phyloP scores from a whole-genome alignment of 2,329 filamentous ascomycete species.

The Scytalidium lignicola region DNA sequence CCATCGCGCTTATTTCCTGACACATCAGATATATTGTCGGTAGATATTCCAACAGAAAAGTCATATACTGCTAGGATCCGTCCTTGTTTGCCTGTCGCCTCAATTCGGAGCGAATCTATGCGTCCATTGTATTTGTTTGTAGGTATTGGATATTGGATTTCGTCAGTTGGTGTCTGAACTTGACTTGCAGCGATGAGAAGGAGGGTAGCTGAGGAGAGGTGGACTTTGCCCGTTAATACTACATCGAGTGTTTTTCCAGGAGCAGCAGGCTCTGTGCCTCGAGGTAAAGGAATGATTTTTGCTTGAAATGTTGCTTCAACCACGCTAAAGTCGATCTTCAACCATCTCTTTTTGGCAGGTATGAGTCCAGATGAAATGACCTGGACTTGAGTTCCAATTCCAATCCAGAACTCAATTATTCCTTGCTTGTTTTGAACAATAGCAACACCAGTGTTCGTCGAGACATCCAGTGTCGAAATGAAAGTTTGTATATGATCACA shows the following conservation, averaged over 20 bases:
- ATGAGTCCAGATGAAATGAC: neutral
- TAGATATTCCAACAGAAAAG: slow-evolving; percentile 20
- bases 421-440: neutral
- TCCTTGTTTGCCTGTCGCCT: neutral
- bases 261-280: too few relatives aligned
- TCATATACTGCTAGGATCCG: slow-evolving; percentile 13
- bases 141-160: slow-evolving; percentile 1
- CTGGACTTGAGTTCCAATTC: neutral
- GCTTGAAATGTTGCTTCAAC: neutral
- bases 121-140: slow-evolving; percentile 15
- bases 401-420: neutral
- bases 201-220: neutral
- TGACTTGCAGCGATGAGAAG: slow-evolving; percentile 1
- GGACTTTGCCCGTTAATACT: neutral
- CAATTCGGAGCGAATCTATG: slow-evolving; percentile 15
- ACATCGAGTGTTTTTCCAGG: too few relatives aligned
- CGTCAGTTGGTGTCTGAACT: neutral
- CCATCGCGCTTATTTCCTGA: slow-evolving; percentile 23
- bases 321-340: neutral
- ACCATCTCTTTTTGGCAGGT: neutral
- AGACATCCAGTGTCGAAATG: neutral
- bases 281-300: neutral
- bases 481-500: neutral
- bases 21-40: slow-evolving; percentile 22
- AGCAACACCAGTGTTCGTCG: neutral